Conservation (phyloP, 306 rosid genomes). For the Hippophae gyantsensis region DNA sequence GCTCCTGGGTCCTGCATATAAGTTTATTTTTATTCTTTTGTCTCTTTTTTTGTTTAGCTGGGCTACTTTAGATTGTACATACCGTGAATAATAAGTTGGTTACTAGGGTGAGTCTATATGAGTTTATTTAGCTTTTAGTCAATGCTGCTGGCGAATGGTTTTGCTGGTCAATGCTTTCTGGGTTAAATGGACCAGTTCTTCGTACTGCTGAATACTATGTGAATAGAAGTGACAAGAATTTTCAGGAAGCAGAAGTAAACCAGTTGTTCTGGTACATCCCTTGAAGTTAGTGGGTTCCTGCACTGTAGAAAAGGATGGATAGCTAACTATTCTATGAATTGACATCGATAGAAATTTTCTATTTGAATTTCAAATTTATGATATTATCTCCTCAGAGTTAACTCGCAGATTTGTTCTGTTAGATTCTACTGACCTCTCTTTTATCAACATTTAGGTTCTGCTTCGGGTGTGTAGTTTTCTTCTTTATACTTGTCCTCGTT, state of each 20-base stretch:
- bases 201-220: slow-evolving; percentile 4
- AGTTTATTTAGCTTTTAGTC: slow-evolving; percentile 27
- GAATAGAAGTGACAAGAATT: slow-evolving; percentile 19
- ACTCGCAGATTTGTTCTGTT: too few species aligned
- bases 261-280: slow-evolving; percentile 7
- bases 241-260: slow-evolving; percentile 22
- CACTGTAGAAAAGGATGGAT: slow-evolving; percentile 21
- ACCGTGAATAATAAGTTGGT: slow-evolving; percentile 30
- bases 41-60: slow-evolving; percentile 8
- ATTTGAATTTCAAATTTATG: too few species aligned
- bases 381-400: too few species aligned
- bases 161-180: slow-evolving; percentile 24
- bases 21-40: background rate
- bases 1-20: slow-evolving; percentile 40
- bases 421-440: too few species aligned
- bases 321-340: slow-evolving; percentile 12
- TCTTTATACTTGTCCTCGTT: too few species aligned
- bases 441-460: too few species aligned
- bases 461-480: too few species aligned
- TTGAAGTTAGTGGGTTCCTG: slow-evolving; percentile 11
- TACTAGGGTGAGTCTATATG: slow-evolving; percentile 10
- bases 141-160: slow-evolving; percentile 22
- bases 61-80: slow-evolving; percentile 37
- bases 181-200: background rate
- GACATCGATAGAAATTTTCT: too few species aligned